Percentiles rank a stretch among this genome's conserved stretches.
phyloP scores from a whole-genome alignment of 768 basidiomycete species.

The Ephemerocybe angulata region DNA sequence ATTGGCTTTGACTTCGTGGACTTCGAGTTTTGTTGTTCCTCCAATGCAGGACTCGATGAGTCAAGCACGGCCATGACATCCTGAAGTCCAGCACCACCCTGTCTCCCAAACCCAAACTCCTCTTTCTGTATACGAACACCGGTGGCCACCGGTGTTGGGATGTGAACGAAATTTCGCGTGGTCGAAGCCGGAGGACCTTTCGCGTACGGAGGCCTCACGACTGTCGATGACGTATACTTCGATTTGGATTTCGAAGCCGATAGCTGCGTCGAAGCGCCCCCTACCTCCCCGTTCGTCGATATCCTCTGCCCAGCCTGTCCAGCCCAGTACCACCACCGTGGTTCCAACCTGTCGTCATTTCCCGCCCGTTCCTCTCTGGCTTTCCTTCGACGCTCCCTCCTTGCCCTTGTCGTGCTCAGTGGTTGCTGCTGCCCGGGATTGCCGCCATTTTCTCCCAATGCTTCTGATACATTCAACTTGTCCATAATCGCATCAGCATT shows the following conservation, averaged over 20 bases:
- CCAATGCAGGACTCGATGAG: too few species aligned
- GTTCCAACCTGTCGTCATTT: background rate
- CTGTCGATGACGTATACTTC: background rate
- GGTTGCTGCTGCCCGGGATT: background rate
- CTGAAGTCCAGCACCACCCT: too few species aligned
- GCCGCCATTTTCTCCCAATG: conserved; percentile 29
- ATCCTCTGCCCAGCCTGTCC: background rate
- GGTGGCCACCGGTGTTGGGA: too few species aligned
- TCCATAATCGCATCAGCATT: conserved; percentile 31
- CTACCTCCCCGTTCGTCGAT: background rate
- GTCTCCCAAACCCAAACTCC: too few species aligned
- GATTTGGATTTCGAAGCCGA: background rate
- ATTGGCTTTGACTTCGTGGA: too few species aligned
- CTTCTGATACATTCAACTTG: background rate
- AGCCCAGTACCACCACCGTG: conserved; percentile 1
- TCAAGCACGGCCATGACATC: too few species aligned
- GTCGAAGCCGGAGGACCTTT: too few species aligned
- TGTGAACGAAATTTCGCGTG: too few species aligned
- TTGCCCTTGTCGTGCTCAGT: background rate
- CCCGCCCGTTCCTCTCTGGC: background rate
- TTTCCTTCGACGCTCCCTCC: background rate
- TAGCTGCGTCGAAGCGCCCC: background rate
- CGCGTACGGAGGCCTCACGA: background rate
- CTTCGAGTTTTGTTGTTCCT: too few species aligned
- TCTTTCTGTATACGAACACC: too few species aligned